Conservation (phyloP, 257 asterid species). For the Rhazya stricta region DNA sequence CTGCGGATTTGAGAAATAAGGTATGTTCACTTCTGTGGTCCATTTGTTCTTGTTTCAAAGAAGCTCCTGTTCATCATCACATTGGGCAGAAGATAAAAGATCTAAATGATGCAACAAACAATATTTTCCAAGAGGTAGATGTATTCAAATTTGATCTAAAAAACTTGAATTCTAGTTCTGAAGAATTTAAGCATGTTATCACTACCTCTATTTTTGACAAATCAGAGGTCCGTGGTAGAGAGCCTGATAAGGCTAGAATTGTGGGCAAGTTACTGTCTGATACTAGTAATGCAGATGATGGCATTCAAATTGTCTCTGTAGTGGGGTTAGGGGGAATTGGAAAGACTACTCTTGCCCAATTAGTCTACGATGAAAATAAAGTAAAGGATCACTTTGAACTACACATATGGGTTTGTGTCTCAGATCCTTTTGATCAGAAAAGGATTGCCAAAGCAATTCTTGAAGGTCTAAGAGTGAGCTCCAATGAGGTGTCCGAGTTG, state of each 20-base stretch:
- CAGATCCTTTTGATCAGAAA: slow-evolving; percentile 10
- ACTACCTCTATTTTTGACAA: neutral
- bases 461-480: neutral
- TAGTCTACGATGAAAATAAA: slow-evolving; percentile 18
- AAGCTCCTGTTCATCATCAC: too few species aligned
- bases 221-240: neutral
- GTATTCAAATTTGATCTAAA: too few species aligned
- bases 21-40: neutral
- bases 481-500: neutral
- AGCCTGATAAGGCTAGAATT: neutral
- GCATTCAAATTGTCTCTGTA: neutral
- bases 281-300: too few species aligned
- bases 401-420: slow-evolving; percentile 16
- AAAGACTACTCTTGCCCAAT: slow-evolving; percentile 19
- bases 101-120: too few species aligned
- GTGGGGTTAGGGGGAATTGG: slow-evolving; percentile 22
- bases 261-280: neutral
- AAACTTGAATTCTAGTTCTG: too few species aligned
- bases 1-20: neutral
- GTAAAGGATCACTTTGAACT: slow-evolving; percentile 6
- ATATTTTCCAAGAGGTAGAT: too few species aligned
- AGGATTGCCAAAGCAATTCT: slow-evolving; percentile 11
- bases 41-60: too few species aligned
- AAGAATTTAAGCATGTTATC: too few species aligned
- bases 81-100: too few species aligned